Evolutionary conservation across 192 early-diverging fungal genomes (phyloP).

Genomic region (Coemansia sp.): DNA sequence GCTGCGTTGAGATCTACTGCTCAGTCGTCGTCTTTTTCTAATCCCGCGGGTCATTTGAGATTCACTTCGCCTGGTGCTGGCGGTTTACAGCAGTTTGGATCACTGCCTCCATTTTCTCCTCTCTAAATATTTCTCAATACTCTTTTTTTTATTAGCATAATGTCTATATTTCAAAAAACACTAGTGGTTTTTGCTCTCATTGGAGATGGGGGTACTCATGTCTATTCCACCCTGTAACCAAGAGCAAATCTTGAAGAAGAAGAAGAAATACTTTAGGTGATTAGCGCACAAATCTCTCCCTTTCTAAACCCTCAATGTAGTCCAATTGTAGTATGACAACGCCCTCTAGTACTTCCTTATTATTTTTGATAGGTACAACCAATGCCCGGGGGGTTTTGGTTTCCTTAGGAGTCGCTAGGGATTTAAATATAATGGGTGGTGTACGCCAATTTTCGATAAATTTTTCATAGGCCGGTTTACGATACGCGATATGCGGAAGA

Average conservation of each 20-base stretch:
- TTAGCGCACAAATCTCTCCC: background rate
- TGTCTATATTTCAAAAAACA: background rate
- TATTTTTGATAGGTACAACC: too few species aligned
- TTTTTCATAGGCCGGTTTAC: background rate
- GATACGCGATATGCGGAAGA: background rate
- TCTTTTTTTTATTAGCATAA: background rate
- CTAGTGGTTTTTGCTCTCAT: background rate
- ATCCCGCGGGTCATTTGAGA: conserved; percentile 27
- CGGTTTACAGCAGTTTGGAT: conserved; percentile 40
- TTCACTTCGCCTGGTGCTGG: conserved; percentile 31
- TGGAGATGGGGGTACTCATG: too few species aligned
- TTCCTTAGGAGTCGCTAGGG: too few species aligned
- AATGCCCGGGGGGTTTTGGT: background rate
- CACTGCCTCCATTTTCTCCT: conserved; percentile 38
- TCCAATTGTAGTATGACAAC: background rate
- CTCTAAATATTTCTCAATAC: background rate
- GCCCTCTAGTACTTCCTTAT: too few species aligned
- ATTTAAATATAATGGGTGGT: background rate
- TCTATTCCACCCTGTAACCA: too few species aligned
- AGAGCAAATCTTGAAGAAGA: too few species aligned
- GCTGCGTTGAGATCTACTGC: conserved; percentile 1
- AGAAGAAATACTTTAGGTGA: background rate
- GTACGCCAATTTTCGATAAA: background rate
- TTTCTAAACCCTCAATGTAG: background rate
- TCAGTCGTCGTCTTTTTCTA: background rate